Percentiles rank a stretch among this genome's conserved stretches.
Conservation (phyloP, 495 filamentous ascomycete genomes). For the Xylaria intraflava region DNA sequence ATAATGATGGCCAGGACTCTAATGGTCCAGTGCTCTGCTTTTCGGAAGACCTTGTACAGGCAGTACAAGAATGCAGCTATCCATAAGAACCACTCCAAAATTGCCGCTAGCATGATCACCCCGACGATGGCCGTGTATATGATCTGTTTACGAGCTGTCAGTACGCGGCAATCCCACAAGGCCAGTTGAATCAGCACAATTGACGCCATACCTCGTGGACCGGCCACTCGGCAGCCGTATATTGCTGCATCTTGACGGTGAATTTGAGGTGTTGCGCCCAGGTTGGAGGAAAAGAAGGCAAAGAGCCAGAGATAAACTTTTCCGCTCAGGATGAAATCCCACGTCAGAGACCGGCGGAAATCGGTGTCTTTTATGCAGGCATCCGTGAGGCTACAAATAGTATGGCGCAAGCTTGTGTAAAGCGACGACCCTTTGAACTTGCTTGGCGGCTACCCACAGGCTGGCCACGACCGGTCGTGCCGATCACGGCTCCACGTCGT, state of each 20-base stretch:
- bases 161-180: neutral
- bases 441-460: constrained; percentile 5
- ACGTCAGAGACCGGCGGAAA: constrained; percentile 4
- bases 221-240: constrained; percentile 47
- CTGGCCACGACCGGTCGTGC: constrained; percentile 1
- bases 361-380: constrained; percentile 12
- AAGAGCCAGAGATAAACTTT: neutral
- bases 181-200: neutral
- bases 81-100: constrained; percentile 94
- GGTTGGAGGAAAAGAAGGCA: neutral
- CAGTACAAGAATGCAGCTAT: constrained; percentile 90
- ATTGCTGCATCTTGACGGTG: constrained; percentile 32
- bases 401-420: neutral
- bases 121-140: constrained; percentile 78
- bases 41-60: constrained; percentile 77
- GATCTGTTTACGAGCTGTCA: constrained; percentile 30
- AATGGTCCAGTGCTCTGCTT: constrained; percentile 83
- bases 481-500: constrained; percentile 4
- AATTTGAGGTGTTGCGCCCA: neutral
- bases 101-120: constrained; percentile 72
- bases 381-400: constrained; percentile 6
- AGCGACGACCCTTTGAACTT: neutral
- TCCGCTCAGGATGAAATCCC: neutral
- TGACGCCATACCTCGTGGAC: constrained; percentile 54
- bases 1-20: constrained; percentile 69